Evolutionary conservation across 1,284 basidiomycete genomes (phyloP), one percentile per base, ranked within the genome.

Genomic region (Testicularia cyperi): DNA sequence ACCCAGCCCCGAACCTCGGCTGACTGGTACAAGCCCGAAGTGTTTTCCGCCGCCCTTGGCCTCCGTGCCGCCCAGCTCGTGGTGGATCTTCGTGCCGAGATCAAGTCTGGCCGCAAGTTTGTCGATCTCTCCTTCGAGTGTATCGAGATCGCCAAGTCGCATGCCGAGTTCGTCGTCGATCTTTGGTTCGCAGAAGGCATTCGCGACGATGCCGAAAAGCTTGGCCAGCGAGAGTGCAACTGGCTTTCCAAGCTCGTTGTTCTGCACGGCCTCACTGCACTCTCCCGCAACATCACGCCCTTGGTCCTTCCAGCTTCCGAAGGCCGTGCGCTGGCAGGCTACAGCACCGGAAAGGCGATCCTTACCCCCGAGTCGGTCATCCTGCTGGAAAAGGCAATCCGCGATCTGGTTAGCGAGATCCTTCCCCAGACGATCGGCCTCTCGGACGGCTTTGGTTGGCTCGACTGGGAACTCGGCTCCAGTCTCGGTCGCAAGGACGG

Each of bases 401-500:
- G 83, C 22, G 39, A 71, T 2, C 58, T 83, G 83, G 84, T 77
- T 57, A 75, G 18, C 21, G 78, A 80, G 31, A 68, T 90, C 8
- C 72, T 88, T 3, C 85, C 86, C 0, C 82, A 90, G 55, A 82
- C 82, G 5, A 83, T 90, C 43, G 85, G 83, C 0, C 77, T 90
- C 26, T 84, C 82, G 13, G 88, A 90, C 68, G 84, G 85, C 2
- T 88, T 89, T 69, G 85, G 84, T 0, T 87, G 87, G 71, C 80
- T 83, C 0, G 87, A 90, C 66, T 89, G 86, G 85, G 84, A 88
- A 42, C 78, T 89, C 6, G 82, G 31, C 16, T 45, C 48, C 82
- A 85, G 75, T 82, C 84, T 8, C 74, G 83, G 87, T 3, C 82
- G 85, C 10, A 81, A 81, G 43, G 81, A 86, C 66, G 87, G 87